A percentile compares a stretch with the other conserved stretches of the same genome.
These are phyloP conservation scores for Clarireedia homoeocarpa DNA, from an alignment of 2,329 filamentous ascomycete genomes.

Conservation along the genomic window DNA sequence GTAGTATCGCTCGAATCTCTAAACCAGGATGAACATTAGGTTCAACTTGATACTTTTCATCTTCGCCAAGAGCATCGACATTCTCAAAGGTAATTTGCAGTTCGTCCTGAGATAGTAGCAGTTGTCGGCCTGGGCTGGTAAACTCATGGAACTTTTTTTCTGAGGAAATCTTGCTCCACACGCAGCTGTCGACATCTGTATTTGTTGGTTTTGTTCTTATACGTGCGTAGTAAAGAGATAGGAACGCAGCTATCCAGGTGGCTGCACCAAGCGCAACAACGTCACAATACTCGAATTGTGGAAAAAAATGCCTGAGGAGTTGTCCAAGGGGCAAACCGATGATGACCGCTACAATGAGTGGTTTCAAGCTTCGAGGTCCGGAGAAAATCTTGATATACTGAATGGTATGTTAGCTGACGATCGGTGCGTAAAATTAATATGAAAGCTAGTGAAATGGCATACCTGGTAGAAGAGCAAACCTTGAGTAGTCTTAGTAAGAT, in stretches of 20 bases:
- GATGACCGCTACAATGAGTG: constrained; percentile 37
- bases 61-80: neutral
- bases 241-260: constrained; percentile 44
- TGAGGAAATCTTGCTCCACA: constrained; percentile 4
- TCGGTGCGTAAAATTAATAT: neutral
- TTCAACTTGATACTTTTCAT: constrained; percentile 7
- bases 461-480: constrained; percentile 7
- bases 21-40: constrained; percentile 2
- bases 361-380: constrained; percentile 40
- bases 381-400: constrained; percentile 46
- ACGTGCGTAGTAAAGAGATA: constrained; percentile 8
- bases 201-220: constrained; percentile 2
- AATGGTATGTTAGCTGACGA: neutral
- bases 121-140: constrained; percentile 5
- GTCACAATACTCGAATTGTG: constrained; percentile 36
- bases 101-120: constrained; percentile 6
- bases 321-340: constrained; percentile 41
- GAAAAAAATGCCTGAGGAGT: constrained; percentile 33
- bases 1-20: constrained; percentile 3
- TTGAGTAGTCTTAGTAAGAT: neutral
- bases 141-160: constrained; percentile 6
- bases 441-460: neutral
- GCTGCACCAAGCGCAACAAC: constrained; percentile 40
- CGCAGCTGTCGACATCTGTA: neutral
- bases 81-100: constrained; percentile 6